Percentiles rank a stretch among this genome's conserved stretches.
These are phyloP conservation scores for Cladobotryum protrusum DNA, from an alignment of 2,329 filamentous ascomycete species.

Conservation along the genomic window DNA sequence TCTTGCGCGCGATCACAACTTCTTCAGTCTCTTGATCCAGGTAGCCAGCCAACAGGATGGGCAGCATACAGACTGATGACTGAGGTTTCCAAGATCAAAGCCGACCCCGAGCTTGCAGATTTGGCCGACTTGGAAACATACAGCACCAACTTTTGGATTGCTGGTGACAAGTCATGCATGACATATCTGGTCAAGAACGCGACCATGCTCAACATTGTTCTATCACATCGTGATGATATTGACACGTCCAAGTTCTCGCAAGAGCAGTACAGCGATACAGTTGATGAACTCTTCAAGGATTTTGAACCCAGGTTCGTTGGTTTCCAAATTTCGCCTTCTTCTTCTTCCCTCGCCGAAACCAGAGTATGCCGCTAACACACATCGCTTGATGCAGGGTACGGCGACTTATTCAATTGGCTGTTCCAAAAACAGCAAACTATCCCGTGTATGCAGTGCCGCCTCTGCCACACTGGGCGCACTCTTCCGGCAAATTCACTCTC, in stretches of 20 bases:
- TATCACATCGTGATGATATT: constrained; percentile 32
- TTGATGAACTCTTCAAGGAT: constrained; percentile 4
- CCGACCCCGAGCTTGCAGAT: constrained; percentile 28
- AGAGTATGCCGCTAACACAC: too few species aligned
- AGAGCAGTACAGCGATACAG: constrained; percentile 7
- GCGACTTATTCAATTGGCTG: constrained; percentile 5
- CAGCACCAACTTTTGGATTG: constrained; percentile 27
- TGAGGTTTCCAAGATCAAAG: constrained; percentile 29
- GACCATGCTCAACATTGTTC: constrained; percentile 38
- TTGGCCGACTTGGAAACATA: constrained; percentile 24
- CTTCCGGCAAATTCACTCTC: constrained; percentile 12
- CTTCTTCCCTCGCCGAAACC: too few species aligned
- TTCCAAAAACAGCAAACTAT: constrained; percentile 14
- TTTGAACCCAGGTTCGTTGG: constrained; percentile 8
- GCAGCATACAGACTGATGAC: constrained; percentile 36
- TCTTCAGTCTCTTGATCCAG: constrained; percentile 11
- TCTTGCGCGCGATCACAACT: constrained; percentile 21
- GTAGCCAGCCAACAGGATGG: constrained; percentile 27
- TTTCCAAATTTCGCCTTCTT: too few species aligned
- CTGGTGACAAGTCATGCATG: constrained; percentile 37
- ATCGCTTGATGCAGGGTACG: constrained; percentile 9
- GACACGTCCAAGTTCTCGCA: constrained; percentile 10
- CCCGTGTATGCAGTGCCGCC: constrained; percentile 14
- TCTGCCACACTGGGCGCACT: constrained; percentile 10
- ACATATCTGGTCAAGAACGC: constrained; percentile 35